A percentile compares a stretch with the other conserved stretches of the same genome.
Evolutionary conservation across 441 rosid genomes (phyloP).

Genomic region (Cnidoscolus chayamansa): DNA sequence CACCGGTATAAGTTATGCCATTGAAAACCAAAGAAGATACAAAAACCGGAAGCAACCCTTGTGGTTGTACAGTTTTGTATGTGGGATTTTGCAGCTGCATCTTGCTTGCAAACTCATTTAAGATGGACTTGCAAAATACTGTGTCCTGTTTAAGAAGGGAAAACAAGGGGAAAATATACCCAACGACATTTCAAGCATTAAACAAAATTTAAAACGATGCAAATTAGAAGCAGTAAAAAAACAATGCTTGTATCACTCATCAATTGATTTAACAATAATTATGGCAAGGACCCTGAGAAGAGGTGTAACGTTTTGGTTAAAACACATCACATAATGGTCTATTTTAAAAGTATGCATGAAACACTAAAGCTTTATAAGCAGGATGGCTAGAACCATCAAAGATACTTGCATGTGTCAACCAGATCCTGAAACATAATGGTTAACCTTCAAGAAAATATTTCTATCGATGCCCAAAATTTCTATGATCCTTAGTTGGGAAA

Average conservation of each 20-base stretch:
- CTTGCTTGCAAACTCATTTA: conserved; percentile 49
- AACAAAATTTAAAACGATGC: neutral
- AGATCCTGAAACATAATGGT: neutral
- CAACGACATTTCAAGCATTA: neutral
- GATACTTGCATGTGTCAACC: neutral
- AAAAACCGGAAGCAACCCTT: conserved; percentile 31
- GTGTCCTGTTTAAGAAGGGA: conserved; percentile 32
- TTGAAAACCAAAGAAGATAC: conserved; percentile 38
- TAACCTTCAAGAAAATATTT: neutral
- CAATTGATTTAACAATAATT: neutral
- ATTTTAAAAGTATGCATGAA: neutral
- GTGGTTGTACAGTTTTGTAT: conserved; percentile 33
- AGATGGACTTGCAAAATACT: conserved; percentile 46
- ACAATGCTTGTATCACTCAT: neutral
- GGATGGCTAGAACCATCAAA: neutral
- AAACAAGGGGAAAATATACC: neutral
- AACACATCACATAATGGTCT: neutral
- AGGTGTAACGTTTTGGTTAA: neutral
- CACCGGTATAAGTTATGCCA: conserved; percentile 37
- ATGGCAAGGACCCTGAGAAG: neutral
- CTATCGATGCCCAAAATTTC: neutral
- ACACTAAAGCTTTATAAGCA: neutral
- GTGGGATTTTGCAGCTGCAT: conserved; percentile 31
- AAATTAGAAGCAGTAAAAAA: neutral
- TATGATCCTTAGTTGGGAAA: neutral